Evolutionary conservation across 768 basidiomycete species (phyloP).

Genomic region (Kwoniella bestiolae): DNA sequence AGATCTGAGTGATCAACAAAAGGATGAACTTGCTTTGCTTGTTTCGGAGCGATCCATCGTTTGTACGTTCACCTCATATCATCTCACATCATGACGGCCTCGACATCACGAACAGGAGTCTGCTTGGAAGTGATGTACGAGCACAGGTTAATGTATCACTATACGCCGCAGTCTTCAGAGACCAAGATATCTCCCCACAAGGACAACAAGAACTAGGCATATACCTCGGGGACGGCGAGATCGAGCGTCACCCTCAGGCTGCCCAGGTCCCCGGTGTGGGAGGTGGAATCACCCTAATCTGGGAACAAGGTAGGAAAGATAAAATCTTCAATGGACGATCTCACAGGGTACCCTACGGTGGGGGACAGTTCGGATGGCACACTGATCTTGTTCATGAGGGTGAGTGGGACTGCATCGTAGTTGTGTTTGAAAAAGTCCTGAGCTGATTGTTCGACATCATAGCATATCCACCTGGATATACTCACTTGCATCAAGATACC

Average conservation of each 20-base stretch:
- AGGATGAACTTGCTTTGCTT: conserved; percentile 67
- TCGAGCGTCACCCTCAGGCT: conserved; percentile 56
- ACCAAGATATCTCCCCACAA: conserved; percentile 56
- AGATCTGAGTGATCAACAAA: conserved; percentile 69
- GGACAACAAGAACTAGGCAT: conserved; percentile 52
- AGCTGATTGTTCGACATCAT: too few species aligned
- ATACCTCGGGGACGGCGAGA: conserved; percentile 51
- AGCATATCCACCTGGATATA: conserved; percentile 59
- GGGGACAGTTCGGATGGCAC: conserved; percentile 46
- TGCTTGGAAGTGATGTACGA: too few species aligned
- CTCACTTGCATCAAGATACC: conserved; percentile 53
- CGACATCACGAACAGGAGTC: too few species aligned
- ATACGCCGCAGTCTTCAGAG: conserved; percentile 51
- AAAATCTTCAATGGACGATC: conserved; percentile 15
- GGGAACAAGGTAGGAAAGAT: conserved; percentile 44
- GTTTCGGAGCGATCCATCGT: conserved; percentile 51
- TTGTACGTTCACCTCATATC: conserved; percentile 17
- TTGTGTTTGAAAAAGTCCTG: background rate
- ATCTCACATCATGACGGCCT: too few species aligned
- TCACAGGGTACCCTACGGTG: conserved; percentile 41
- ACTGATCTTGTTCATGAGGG: conserved; percentile 51
- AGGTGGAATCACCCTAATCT: conserved; percentile 52
- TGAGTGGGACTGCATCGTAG: conserved; percentile 22
- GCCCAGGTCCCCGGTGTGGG: conserved; percentile 54
- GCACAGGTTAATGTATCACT: background rate